Conservation (phyloP, 148 eudicot species). For the Amaranthus cruentus region DNA sequence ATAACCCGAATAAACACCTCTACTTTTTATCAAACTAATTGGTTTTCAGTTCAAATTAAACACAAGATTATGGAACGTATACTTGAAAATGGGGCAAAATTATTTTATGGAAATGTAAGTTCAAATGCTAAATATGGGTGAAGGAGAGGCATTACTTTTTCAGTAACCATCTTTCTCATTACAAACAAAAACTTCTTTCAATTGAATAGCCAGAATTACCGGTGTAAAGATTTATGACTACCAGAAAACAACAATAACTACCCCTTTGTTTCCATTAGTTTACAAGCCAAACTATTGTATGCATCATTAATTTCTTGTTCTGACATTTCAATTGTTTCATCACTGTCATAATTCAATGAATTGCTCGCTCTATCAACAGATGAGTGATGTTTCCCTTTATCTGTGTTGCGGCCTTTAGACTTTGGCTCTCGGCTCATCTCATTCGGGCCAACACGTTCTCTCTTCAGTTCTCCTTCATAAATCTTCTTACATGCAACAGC, state of each 20-base stretch:
- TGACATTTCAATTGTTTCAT: conserved; percentile 90
- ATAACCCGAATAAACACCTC: no score
- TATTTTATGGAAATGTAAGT: no score
- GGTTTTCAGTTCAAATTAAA: no score
- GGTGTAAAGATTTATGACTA: not conserved
- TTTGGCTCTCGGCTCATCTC: conserved; percentile 25
- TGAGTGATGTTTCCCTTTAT: conserved; percentile 22
- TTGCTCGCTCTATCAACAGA: conserved; percentile 12
- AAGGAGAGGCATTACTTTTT: not conserved
- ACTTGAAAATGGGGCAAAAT: no score
- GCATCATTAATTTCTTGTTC: conserved; percentile 84
- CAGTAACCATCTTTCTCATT: not conserved
- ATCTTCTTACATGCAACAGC: conserved; percentile 61
- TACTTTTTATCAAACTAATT: no score
- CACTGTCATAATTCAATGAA: conserved; percentile 54
- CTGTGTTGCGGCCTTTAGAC: conserved; percentile 26
- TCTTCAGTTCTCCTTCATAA: conserved; percentile 51
- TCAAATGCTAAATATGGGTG: no score
- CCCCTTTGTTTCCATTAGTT: not conserved
- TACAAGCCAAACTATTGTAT: conserved; percentile 43
- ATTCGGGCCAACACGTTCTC: conserved; percentile 17
- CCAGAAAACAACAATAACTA: not conserved
- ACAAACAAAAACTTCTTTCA: not conserved
- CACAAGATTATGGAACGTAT: no score
- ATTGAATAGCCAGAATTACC: not conserved